These are phyloP conservation scores for Backusella liffmaniae DNA, from an alignment of 192 early-diverging fungal genomes.

Conservation along the genomic window DNA sequence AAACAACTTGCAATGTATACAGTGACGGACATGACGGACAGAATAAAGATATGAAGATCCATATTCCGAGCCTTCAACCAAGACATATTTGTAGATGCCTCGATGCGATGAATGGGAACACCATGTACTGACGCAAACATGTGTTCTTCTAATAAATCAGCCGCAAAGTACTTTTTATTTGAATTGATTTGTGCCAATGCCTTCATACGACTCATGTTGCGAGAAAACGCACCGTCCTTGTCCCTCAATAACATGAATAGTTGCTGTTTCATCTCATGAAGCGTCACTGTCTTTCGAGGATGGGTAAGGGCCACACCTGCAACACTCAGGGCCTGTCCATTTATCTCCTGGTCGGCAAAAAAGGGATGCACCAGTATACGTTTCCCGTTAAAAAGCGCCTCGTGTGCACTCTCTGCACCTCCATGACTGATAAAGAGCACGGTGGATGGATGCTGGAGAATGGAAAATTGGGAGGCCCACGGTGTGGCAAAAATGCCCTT, in stretches of 20 bases:
- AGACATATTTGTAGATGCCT: neutral
- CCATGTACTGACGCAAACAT: neutral
- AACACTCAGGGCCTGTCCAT: neutral
- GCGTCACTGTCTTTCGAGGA: neutral
- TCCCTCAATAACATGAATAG: neutral
- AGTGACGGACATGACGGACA: neutral
- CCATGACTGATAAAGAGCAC: slow-evolving; percentile 33
- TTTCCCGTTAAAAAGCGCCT: slow-evolving; percentile 28
- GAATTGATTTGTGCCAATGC: neutral
- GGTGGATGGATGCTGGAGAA: slow-evolving; percentile 26
- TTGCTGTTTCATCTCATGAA: neutral
- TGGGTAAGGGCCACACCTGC: slow-evolving; percentile 6
- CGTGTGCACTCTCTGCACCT: slow-evolving; percentile 27
- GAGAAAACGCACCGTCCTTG: neutral
- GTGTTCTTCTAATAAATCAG: slow-evolving; percentile 1
- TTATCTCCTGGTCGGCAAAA: slow-evolving; percentile 27
- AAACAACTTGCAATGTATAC: neutral
- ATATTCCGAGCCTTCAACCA: neutral
- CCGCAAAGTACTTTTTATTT: neutral
- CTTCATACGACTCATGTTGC: neutral
- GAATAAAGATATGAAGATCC: neutral
- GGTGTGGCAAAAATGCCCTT: slow-evolving; percentile 9
- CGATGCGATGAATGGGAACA: neutral
- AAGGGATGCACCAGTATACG: slow-evolving; percentile 32
- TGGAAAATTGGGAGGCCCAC: slow-evolving; percentile 36